These are phyloP conservation scores for Fusarium nanum DNA, from an alignment of 2,329 filamentous ascomycete species.

Conservation along the genomic window DNA sequence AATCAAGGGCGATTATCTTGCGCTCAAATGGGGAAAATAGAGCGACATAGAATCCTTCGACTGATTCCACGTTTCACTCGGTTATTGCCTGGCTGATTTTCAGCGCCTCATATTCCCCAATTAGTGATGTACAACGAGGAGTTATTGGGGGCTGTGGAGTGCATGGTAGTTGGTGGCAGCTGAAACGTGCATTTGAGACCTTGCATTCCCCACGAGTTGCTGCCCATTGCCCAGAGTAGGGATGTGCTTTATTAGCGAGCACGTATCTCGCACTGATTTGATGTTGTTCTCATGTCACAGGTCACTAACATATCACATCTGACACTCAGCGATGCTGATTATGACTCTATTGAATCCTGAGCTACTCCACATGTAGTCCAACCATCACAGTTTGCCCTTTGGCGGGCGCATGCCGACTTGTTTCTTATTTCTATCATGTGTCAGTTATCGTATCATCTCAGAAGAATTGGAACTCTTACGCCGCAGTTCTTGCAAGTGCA, in stretches of 20 bases:
- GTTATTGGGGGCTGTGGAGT: too few species aligned
- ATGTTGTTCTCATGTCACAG: background rate
- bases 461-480: background rate
- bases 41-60: background rate
- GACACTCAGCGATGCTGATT: background rate
- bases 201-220: background rate
- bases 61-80: too few species aligned
- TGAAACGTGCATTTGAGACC: background rate
- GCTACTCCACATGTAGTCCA: background rate
- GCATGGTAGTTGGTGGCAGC: too few species aligned
- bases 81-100: too few species aligned
- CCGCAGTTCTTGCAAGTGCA: conserved; percentile 27
- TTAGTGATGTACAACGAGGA: too few species aligned
- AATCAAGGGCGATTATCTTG: background rate
- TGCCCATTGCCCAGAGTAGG: background rate
- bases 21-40: background rate
- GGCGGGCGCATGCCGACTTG: background rate
- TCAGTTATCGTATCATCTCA: accelerated
- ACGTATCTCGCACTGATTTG: background rate
- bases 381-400: background rate
- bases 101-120: too few species aligned
- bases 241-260: background rate
- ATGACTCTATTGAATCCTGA: background rate
- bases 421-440: background rate
- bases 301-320: background rate